Percentiles rank a stretch among this genome's conserved stretches.
These are phyloP conservation scores for Cenchrus americanus DNA, from an alignment of 176 grass and related monocot genomes.

Conservation along the genomic window DNA sequence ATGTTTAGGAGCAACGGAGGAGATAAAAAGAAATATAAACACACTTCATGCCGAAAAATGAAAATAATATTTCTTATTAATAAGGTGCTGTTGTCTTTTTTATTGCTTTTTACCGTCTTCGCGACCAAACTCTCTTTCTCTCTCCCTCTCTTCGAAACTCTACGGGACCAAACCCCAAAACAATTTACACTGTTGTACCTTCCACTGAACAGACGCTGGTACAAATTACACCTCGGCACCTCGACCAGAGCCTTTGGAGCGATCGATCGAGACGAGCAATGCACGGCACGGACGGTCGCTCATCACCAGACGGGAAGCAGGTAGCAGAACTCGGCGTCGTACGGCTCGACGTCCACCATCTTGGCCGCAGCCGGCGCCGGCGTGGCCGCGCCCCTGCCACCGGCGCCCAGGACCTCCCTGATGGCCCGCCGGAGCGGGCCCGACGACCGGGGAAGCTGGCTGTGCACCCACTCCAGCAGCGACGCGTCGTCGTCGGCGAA, in stretches of 20 bases:
- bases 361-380: conserved; percentile 27
- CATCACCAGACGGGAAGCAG: conserved; percentile 56
- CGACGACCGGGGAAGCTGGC: conserved; percentile 68
- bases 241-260: neutral
- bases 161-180: neutral
- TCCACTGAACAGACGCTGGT: neutral
- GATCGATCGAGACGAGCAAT: no score
- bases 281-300: neutral
- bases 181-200: neutral
- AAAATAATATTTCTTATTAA: no score
- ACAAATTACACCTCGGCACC: neutral
- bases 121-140: neutral
- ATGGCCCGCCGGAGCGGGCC: conserved; percentile 56
- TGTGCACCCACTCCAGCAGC: conserved; percentile 92
- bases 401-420: conserved; percentile 64
- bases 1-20: no score
- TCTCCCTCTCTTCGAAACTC: neutral
- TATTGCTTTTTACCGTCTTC: neutral
- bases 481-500: conserved; percentile 93
- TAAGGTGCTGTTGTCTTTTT: neutral
- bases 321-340: conserved; percentile 80
- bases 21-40: neutral
- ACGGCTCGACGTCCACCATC: conserved; percentile 68
- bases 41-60: neutral
- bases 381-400: conserved; percentile 2